These are phyloP conservation scores for Cinchona pubescens DNA, from an alignment of 257 asterid species.

Conservation along the genomic window DNA sequence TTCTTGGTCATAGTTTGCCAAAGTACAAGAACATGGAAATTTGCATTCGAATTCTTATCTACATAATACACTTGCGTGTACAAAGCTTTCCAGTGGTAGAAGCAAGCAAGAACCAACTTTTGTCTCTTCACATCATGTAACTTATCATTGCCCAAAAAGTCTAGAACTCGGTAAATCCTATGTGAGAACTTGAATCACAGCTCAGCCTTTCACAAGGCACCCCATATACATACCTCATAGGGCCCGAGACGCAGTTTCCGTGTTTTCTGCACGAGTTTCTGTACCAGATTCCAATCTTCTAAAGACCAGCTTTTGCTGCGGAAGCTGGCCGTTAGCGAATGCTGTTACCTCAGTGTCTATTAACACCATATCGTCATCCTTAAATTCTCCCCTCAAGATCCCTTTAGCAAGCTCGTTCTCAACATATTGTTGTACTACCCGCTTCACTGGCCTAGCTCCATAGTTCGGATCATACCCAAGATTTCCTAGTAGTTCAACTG, in stretches of 20 bases:
- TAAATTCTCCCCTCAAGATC: conserved; percentile 79
- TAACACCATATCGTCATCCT: conserved; percentile 64
- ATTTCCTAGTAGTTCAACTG: conserved; percentile 63
- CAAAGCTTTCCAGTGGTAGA: neutral
- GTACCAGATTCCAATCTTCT: conserved; percentile 39
- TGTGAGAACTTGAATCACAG: neutral
- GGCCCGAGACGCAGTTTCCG: conserved; percentile 43
- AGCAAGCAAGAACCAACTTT: neutral
- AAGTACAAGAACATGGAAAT: neutral
- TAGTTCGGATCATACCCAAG: conserved; percentile 90
- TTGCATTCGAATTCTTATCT: neutral
- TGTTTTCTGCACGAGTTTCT: conserved; percentile 42
- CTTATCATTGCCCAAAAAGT: neutral
- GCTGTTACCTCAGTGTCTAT: conserved; percentile 74
- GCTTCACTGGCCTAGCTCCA: conserved; percentile 96
- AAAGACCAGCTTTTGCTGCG: conserved; percentile 78
- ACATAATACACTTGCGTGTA: neutral
- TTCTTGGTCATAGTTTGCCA: neutral
- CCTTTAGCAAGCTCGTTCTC: conserved; percentile 95
- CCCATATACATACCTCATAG: conserved; percentile 19
- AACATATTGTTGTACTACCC: conserved; percentile 74
- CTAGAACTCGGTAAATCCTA: neutral
- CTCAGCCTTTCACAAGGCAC: neutral
- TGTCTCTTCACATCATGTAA: neutral
- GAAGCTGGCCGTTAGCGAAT: conserved; percentile 73